Conservation (phyloP, 2,329 filamentous ascomycete species). For the Alternaria arbusti region DNA sequence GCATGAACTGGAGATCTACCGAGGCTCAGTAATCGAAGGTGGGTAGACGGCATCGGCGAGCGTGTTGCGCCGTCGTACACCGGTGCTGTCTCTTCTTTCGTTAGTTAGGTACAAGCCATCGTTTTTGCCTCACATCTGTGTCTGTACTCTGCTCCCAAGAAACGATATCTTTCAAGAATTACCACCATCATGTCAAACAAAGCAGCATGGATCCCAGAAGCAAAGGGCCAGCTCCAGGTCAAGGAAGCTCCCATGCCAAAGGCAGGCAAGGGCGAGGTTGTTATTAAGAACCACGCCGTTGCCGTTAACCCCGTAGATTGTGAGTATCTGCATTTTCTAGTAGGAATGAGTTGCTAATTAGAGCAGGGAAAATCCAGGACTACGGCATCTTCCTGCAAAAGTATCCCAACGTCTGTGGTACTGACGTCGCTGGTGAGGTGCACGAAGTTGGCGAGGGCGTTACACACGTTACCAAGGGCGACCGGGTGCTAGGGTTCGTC, state of each 20-base stretch:
- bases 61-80: background rate
- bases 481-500: conserved; percentile 52
- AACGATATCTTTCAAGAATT: background rate
- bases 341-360: conserved; percentile 3
- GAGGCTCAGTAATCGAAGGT: background rate
- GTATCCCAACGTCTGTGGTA: conserved; percentile 47
- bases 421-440: conserved; percentile 55
- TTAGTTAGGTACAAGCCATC: background rate
- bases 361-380: conserved; percentile 42
- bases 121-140: background rate
- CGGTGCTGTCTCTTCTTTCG: background rate
- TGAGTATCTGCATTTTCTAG: conserved; percentile 8
- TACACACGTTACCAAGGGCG: conserved; percentile 53
- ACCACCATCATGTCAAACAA: conserved; percentile 36
- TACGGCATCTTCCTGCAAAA: conserved; percentile 44
- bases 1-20: background rate
- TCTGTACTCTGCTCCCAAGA: background rate
- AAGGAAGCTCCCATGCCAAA: conserved; percentile 37
- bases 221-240: conserved; percentile 38
- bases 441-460: conserved; percentile 56
- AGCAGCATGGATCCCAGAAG: conserved; percentile 41
- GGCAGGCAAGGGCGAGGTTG: conserved; percentile 39
- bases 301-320: conserved; percentile 45
- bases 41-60: background rate
- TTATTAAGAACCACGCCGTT: conserved; percentile 43